Conservation (phyloP, 805 yeast species). For the Suhomyces sp. region DNA sequence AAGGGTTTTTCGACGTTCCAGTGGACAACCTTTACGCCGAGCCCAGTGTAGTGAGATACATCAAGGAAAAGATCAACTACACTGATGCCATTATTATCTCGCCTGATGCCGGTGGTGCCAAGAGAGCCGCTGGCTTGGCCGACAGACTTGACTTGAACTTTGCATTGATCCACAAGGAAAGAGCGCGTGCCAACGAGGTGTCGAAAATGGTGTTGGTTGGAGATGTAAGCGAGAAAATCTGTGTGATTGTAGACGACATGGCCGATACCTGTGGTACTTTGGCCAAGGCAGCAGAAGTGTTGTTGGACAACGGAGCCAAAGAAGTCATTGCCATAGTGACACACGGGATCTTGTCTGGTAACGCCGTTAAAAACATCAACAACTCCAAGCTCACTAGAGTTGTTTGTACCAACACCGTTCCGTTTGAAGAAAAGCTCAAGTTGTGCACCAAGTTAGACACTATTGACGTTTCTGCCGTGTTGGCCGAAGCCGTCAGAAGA, state of each 20-base stretch:
- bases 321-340: slow-evolving; percentile 80
- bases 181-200: slow-evolving; percentile 81
- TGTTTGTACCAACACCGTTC: slow-evolving; percentile 79
- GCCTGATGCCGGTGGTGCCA: slow-evolving; percentile 91
- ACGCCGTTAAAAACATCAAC: slow-evolving; percentile 68
- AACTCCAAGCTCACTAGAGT: slow-evolving; percentile 64
- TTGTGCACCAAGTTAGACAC: slow-evolving; percentile 61
- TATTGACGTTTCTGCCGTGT: slow-evolving; percentile 68
- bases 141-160: slow-evolving; percentile 76
- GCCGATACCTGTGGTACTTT: slow-evolving; percentile 88
- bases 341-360: slow-evolving; percentile 75
- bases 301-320: slow-evolving; percentile 64
- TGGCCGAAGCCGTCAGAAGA: slow-evolving; percentile 82
- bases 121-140: slow-evolving; percentile 82
- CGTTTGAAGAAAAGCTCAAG: slow-evolving; percentile 61
- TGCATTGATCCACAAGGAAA: slow-evolving; percentile 81
- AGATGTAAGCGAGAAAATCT: slow-evolving; percentile 71
- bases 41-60: slow-evolving; percentile 74
- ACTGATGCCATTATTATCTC: slow-evolving; percentile 72
- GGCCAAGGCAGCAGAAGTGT: slow-evolving; percentile 76
- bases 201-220: slow-evolving; percentile 84
- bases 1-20: slow-evolving; percentile 80
- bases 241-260: slow-evolving; percentile 83
- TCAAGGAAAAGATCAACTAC: slow-evolving; percentile 56
- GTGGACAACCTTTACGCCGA: slow-evolving; percentile 84